Evolutionary conservation across 2,329 filamentous ascomycete species (phyloP).

Genomic region (Furcasterigmium furcatum): DNA sequence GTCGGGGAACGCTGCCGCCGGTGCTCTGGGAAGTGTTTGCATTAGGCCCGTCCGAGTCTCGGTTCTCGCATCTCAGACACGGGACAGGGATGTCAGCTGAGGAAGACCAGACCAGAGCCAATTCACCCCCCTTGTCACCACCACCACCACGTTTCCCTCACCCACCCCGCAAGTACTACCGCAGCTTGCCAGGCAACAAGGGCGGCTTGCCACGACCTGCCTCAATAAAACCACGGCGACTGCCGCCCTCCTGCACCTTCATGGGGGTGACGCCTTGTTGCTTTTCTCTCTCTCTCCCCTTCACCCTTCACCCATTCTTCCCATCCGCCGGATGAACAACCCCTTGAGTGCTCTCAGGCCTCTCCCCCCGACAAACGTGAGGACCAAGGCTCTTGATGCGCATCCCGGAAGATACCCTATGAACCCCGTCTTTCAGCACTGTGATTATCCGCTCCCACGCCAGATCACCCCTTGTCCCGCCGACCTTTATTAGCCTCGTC

Average conservation of each 20-base stretch:
- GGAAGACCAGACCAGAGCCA: slow-evolving; percentile 8
- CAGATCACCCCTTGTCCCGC: slow-evolving; percentile 13
- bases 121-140: neutral
- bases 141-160: neutral
- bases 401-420: neutral
- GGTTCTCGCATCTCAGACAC: no score
- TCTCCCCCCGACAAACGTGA: neutral
- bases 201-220: neutral
- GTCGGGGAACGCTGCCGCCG: no score
- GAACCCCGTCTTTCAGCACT: slow-evolving; percentile 10
- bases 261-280: neutral
- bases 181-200: no score
- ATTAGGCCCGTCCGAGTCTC: no score
- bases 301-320: neutral
- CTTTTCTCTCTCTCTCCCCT: neutral
- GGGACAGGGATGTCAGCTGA: neutral
- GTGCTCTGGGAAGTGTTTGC: no score
- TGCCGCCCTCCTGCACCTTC: neutral
- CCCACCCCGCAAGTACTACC: neutral
- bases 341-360: neutral
- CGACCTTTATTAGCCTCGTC: slow-evolving; percentile 15
- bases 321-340: neutral
- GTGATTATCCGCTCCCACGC: slow-evolving; percentile 6
- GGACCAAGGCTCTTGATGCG: neutral
- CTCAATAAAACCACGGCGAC: neutral